Conservation (phyloP, 805 yeast genomes). For the Ogataea nakhonphanomensis region DNA sequence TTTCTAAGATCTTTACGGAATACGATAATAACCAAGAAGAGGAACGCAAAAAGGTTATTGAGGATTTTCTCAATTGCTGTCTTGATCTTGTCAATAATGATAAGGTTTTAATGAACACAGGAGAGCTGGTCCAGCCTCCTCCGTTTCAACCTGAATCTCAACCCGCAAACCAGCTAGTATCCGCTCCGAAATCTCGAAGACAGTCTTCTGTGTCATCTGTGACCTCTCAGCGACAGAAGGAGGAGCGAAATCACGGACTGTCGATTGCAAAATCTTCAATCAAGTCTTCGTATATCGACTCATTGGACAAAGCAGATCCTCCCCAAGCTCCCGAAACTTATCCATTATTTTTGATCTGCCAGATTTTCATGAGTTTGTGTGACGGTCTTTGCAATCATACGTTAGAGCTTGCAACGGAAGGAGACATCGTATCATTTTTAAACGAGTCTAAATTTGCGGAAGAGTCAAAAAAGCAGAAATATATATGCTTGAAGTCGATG, state of each 20-base stretch:
- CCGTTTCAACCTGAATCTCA: conserved; percentile 12
- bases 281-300: conserved; percentile 62
- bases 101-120: conserved; percentile 32
- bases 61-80: conserved; percentile 48
- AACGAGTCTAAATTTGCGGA: conserved; percentile 19
- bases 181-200: conserved; percentile 1
- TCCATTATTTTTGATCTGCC: conserved; percentile 52
- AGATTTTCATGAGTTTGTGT: conserved; percentile 50
- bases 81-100: conserved; percentile 35
- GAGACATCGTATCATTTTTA: conserved; percentile 22
- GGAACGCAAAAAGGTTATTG: conserved; percentile 58
- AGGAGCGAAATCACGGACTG: conserved; percentile 28
- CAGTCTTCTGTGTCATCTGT: conserved; percentile 9
- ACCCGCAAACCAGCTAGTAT: conserved; percentile 11
- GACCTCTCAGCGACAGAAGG: conserved; percentile 11
- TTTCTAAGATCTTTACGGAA: conserved; percentile 50
- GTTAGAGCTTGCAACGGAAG: conserved; percentile 35
- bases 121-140: conserved; percentile 33
- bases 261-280: conserved; percentile 42
- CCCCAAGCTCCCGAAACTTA: conserved; percentile 68
- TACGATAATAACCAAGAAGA: conserved; percentile 53
- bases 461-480: conserved; percentile 9
- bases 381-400: conserved; percentile 67
- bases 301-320: conserved; percentile 76
- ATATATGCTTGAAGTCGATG: conserved; percentile 23